Conservation (phyloP, 139 green algal species). For the Eudorina sp. region DNA sequence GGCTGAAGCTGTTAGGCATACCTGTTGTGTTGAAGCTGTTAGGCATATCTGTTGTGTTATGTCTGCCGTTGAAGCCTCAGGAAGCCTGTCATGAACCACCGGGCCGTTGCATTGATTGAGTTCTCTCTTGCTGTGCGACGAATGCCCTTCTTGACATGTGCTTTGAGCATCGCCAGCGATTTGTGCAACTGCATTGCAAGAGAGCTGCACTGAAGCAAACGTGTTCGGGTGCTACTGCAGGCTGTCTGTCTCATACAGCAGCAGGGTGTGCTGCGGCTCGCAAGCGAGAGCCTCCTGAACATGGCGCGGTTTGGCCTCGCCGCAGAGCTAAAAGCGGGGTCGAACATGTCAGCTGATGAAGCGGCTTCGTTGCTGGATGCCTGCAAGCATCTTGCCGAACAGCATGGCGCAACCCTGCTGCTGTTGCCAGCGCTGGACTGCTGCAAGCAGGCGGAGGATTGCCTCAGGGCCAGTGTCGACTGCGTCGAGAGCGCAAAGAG, state of each 20-base stretch:
- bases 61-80: too few species aligned
- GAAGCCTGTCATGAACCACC: too few species aligned
- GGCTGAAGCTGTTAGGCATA: too few species aligned
- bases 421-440: background rate
- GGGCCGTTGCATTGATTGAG: too few species aligned
- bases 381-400: conserved; percentile 27
- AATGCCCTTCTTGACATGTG: too few species aligned
- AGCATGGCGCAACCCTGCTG: background rate
- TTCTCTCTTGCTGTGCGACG: too few species aligned
- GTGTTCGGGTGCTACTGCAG: too few species aligned
- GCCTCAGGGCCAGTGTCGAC: background rate
- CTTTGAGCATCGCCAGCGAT: background rate
- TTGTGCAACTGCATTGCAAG: too few species aligned
- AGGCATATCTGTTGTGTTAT: too few species aligned
- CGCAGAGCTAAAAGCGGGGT: background rate
- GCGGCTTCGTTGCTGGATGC: background rate
- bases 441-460: background rate
- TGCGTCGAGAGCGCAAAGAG: background rate
- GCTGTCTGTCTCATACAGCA: background rate
- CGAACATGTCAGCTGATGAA: conserved; percentile 5
- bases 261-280: conserved; percentile 4
- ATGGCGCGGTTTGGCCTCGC: conserved; percentile 33
- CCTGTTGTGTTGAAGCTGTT: too few species aligned
- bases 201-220: too few species aligned
- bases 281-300: conserved; percentile 14